A percentile compares a stretch with the other conserved stretches of the same genome.
Conservation (phyloP, 176 grass and related monocot species). For the Elaeis guineensis region DNA sequence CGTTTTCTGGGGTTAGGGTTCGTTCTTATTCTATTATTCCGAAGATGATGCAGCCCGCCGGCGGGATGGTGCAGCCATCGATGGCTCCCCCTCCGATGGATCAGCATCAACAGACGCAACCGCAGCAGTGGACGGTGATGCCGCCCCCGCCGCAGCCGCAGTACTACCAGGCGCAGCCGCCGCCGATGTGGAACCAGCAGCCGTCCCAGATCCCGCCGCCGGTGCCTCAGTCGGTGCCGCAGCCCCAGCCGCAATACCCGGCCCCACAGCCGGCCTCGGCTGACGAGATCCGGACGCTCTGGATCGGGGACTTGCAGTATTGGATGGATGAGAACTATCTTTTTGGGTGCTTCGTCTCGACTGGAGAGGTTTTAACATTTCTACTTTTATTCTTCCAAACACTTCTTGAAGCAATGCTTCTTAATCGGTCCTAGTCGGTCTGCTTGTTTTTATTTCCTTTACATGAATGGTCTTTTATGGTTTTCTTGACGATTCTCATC, state of each 20-base stretch:
- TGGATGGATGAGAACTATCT: conserved; percentile 90
- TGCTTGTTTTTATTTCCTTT: too few species aligned
- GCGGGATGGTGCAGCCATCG: neutral
- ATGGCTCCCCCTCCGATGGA: conserved; percentile 15
- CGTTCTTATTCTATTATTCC: neutral
- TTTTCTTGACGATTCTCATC: too few species aligned
- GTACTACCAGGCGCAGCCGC: conserved; percentile 26
- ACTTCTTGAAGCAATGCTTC: too few species aligned
- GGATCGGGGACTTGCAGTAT: conserved; percentile 86
- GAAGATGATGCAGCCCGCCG: conserved; percentile 35
- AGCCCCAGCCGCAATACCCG: conserved; percentile 25
- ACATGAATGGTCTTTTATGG: too few species aligned
- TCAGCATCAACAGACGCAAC: conserved; percentile 23
- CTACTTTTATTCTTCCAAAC: neutral
- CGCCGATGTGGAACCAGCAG: conserved; percentile 19
- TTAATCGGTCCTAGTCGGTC: too few species aligned
- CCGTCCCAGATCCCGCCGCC: conserved; percentile 15
- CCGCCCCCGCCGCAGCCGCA: conserved; percentile 2
- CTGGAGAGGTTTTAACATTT: conserved; percentile 33
- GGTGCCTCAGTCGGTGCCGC: conserved; percentile 31
- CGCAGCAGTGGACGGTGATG: conserved; percentile 22
- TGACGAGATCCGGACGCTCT: conserved; percentile 68
- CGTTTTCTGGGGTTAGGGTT: conserved; percentile 3
- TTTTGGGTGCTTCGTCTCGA: conserved; percentile 33
- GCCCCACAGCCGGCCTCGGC: conserved; percentile 7